Base-by-base conservation (phyloP, 192 early-diverging fungal species). In the Haplosporangium gracile region DNA sequence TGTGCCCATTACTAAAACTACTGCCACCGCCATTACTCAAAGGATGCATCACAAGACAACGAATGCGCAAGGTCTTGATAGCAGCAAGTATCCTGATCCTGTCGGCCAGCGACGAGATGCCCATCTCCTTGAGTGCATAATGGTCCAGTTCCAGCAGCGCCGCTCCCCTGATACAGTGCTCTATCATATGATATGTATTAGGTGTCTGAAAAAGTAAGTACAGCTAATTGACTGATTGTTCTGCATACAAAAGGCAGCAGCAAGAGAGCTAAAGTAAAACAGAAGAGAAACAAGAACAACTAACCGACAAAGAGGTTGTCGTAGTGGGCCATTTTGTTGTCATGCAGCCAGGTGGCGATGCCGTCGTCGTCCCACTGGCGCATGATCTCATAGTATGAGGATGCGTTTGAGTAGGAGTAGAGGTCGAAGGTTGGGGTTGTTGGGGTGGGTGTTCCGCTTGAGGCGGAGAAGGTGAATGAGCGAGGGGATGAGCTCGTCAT, bases 81-180 rank as follows among this genome's bases (percentile, higher is more conserved):
- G 95, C 95, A 45, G 93, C 86, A 42, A 96, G 88, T 43, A 99
- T 91, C 70, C 94, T 91, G 47, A 97, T 94, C 22, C 96, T 88
- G 76, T 99, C 97, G 57, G 97, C 97, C 13, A 97, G 94, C 0
- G 92, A 94, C 60, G 85, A 88, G 70, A 99, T 93, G 13, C 93
- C 94, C 83, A 99, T 93, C 71, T 97, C 94, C 85, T 95, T 95
- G 20, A 99, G 91, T 26, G 95, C 83, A 51, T 90, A 89, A 80
- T 98, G 95, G 88, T 96, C 94, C 4, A 99, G 90, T 88, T 98
- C 97, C 6, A 96, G 87, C 72, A 99, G 88, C 9, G 95, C 91
- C 32, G 94, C 92, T n/a, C 97, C 97, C 20, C 89, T 96, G 65
- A 99, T 94, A 72, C 94, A 81, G 87, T 98, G 94, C 40, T 96